phyloP scores from a whole-genome alignment of 1,284 basidiomycete species.

The Peniophora sp. region DNA sequence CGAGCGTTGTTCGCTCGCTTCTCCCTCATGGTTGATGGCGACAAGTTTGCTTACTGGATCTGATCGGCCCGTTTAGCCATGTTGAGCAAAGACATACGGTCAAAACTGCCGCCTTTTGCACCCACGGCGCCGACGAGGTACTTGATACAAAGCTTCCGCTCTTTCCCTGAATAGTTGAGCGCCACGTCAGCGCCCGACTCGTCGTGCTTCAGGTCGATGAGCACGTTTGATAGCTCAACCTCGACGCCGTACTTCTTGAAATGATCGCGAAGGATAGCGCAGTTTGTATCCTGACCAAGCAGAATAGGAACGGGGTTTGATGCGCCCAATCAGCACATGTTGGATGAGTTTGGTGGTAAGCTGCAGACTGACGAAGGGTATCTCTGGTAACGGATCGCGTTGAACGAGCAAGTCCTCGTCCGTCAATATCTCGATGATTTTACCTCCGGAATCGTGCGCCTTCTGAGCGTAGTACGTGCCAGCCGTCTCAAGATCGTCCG shows the following conservation, averaged over 20 bases:
- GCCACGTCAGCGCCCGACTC: not conserved
- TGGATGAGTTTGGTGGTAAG: not conserved
- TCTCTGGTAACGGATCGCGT: conserved; percentile 9
- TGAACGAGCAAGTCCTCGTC: not conserved
- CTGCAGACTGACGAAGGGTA: conserved; percentile 13
- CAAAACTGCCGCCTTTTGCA: conserved; percentile 18
- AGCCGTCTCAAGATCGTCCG: conserved; percentile 12
- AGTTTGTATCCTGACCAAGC: conserved; percentile 18
- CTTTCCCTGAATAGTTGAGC: not conserved
- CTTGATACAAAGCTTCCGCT: not conserved
- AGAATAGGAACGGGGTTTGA: conserved; percentile 2
- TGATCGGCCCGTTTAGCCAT: not conserved
- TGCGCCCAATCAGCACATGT: not conserved
- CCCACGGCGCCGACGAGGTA: conserved; percentile 30
- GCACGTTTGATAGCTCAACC: conserved; percentile 22
- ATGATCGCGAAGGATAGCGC: conserved; percentile 21
- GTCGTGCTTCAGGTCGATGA: conserved; percentile 9
- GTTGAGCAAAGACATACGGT: not conserved
- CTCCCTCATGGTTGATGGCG: conserved; percentile 18
- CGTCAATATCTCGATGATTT: not conserved
- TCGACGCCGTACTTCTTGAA: conserved; percentile 16
- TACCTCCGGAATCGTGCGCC: not conserved
- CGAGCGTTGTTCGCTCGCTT: conserved; percentile 5
- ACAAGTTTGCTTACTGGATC: not conserved
- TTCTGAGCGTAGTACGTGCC: not conserved